Conservation (phyloP, 129 eudicot genomes). For the Glebionis coronaria region DNA sequence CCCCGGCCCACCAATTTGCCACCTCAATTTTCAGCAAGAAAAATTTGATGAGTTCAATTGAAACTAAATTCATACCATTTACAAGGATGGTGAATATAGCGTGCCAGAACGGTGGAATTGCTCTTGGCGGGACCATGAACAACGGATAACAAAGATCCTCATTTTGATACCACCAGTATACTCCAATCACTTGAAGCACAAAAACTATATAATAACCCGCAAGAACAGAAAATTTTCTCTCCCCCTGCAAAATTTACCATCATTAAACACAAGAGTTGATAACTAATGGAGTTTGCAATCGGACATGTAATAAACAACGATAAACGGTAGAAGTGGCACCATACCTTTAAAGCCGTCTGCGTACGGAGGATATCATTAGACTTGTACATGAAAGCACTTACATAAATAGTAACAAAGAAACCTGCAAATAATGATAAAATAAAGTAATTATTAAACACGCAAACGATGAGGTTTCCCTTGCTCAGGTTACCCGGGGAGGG, state of each 20-base stretch:
- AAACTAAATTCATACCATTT: constrained; percentile 26
- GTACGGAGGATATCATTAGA: constrained; percentile 79
- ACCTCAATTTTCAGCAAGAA: neutral
- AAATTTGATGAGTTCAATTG: neutral
- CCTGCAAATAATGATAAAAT: constrained; percentile 43
- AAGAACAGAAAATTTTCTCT: constrained; percentile 63
- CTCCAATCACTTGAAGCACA: constrained; percentile 53
- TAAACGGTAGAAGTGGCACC: constrained; percentile 7
- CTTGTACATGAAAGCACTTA: constrained; percentile 75
- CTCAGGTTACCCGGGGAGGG: too few species aligned
- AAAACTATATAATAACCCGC: constrained; percentile 53
- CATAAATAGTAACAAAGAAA: constrained; percentile 64
- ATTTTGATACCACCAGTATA: constrained; percentile 37
- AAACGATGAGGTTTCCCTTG: too few species aligned
- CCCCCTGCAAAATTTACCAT: constrained; percentile 52
- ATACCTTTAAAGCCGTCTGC: constrained; percentile 75
- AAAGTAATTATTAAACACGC: neutral
- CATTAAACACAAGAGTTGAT: constrained; percentile 1
- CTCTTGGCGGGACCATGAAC: constrained; percentile 39
- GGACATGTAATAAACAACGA: neutral
- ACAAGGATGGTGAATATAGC: constrained; percentile 40
- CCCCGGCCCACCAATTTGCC: neutral
- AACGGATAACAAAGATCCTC: constrained; percentile 39
- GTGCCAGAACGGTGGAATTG: constrained; percentile 44
- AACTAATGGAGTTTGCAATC: neutral